These are phyloP conservation scores for Groenewaldozyma sp. DNA, from an alignment of 1,139 yeast species.

Conservation along the genomic window DNA sequence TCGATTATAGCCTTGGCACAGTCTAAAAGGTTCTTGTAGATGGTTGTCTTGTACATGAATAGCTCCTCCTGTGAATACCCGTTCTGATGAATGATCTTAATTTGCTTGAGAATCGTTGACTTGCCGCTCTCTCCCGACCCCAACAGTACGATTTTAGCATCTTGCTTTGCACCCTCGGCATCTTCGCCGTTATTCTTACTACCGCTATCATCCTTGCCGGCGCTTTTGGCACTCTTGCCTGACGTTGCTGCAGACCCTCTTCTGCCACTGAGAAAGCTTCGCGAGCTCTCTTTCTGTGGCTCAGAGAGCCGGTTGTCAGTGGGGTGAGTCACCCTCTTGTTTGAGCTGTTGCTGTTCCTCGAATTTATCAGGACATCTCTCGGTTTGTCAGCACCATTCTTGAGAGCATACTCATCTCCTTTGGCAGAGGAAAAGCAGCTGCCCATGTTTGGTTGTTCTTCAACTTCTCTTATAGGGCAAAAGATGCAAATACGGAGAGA, in stretches of 20 bases:
- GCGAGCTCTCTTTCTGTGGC: no score
- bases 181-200: background rate
- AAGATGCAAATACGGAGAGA: no score
- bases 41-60: constrained; percentile 56
- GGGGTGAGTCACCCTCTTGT: background rate
- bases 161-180: constrained; percentile 13
- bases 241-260: background rate
- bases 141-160: constrained; percentile 52
- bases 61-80: constrained; percentile 58
- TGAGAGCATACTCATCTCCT: background rate
- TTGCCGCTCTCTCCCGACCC: constrained; percentile 76
- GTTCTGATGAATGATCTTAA: constrained; percentile 64
- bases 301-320: background rate
- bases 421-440: constrained; percentile 1
- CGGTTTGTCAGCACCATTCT: background rate
- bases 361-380: background rate
- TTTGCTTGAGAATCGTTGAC: constrained; percentile 65
- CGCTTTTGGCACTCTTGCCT: background rate
- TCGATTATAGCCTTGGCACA: constrained; percentile 51
- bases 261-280: background rate
- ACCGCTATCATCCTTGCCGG: no score
- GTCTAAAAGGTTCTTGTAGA: constrained; percentile 55
- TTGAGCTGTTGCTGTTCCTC: background rate
- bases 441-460: no score
- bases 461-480: no score